A percentile compares a stretch with the other conserved stretches of the same genome.
phyloP scores from a whole-genome alignment of 139 green algal species.

The Spirogloea muscicola region DNA sequence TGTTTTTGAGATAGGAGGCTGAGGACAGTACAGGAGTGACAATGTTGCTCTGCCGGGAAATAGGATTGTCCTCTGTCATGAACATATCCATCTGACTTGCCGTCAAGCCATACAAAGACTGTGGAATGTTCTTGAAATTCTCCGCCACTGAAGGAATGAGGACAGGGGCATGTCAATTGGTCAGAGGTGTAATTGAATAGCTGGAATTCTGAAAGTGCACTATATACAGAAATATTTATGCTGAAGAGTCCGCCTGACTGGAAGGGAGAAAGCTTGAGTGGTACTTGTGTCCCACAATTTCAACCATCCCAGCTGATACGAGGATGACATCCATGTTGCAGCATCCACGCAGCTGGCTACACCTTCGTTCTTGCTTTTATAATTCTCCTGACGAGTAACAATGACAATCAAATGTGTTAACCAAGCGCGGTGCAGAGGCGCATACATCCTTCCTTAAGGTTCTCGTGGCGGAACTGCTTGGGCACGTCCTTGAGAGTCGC shows the following conservation, averaged over 20 bases:
- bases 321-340: not conserved
- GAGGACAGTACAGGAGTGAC: too few species aligned
- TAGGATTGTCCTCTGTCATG: slow-evolving; percentile 25
- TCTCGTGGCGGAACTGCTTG: slow-evolving; percentile 41
- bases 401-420: too few species aligned
- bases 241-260: not conserved
- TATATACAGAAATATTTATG: not conserved
- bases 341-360: too few species aligned
- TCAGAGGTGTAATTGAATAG: not conserved
- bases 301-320: not conserved
- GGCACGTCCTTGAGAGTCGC: slow-evolving; percentile 37
- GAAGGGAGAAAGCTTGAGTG: not conserved
- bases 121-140: slow-evolving; percentile 41
- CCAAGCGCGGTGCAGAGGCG: not conserved
- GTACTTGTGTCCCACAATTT: not conserved
- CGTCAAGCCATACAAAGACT: slow-evolving; percentile 42
- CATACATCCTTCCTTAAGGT: slow-evolving; percentile 41
- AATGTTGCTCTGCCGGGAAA: not conserved
- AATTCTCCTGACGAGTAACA: not conserved
- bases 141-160: slow-evolving; percentile 22
- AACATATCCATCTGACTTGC: slow-evolving; percentile 49
- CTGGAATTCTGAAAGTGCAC: not conserved
- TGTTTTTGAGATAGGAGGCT: too few species aligned
- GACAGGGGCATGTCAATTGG: not conserved
- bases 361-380: too few species aligned